Evolutionary conservation across 2,329 filamentous ascomycete genomes (phyloP).

Genomic region (Hypoxylon sp.): DNA sequence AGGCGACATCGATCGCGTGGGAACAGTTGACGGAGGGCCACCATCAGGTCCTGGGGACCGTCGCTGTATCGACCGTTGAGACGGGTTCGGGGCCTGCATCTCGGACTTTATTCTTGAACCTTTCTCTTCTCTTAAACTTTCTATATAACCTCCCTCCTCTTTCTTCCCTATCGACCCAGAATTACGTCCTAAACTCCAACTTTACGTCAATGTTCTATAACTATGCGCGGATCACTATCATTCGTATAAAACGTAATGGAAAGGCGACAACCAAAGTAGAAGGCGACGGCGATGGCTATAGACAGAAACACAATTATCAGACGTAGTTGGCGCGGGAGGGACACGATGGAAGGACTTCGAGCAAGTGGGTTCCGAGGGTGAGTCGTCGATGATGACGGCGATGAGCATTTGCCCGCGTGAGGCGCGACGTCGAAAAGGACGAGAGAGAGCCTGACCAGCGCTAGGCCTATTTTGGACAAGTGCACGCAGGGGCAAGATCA

Average conservation of each 20-base stretch:
- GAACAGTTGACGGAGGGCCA: slow-evolving; percentile 67
- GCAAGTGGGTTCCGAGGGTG: slow-evolving; percentile 27
- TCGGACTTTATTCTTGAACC: slow-evolving; percentile 41
- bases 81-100: slow-evolving; percentile 68
- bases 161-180: slow-evolving; percentile 26
- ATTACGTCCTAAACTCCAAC: slow-evolving; percentile 42
- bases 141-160: slow-evolving; percentile 41
- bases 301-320: slow-evolving; percentile 16
- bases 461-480: slow-evolving; percentile 47
- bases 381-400: slow-evolving; percentile 43
- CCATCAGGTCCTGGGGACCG: slow-evolving; percentile 75
- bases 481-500: slow-evolving; percentile 40
- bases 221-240: slow-evolving; percentile 20
- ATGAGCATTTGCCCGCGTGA: slow-evolving; percentile 45
- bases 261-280: slow-evolving; percentile 26
- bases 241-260: slow-evolving; percentile 31
- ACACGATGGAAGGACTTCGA: slow-evolving; percentile 31
- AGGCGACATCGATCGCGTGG: slow-evolving; percentile 73
- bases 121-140: slow-evolving; percentile 33
- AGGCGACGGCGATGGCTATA: slow-evolving; percentile 36
- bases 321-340: slow-evolving; percentile 16
- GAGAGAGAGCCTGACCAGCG: slow-evolving; percentile 43
- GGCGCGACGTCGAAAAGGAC: slow-evolving; percentile 53
- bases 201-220: slow-evolving; percentile 25
- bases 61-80: slow-evolving; percentile 71